Evolutionary conservation across 331 rosid genomes (phyloP), one percentile per base, ranked within the genome.

Genomic region (Spiraea crenata): DNA sequence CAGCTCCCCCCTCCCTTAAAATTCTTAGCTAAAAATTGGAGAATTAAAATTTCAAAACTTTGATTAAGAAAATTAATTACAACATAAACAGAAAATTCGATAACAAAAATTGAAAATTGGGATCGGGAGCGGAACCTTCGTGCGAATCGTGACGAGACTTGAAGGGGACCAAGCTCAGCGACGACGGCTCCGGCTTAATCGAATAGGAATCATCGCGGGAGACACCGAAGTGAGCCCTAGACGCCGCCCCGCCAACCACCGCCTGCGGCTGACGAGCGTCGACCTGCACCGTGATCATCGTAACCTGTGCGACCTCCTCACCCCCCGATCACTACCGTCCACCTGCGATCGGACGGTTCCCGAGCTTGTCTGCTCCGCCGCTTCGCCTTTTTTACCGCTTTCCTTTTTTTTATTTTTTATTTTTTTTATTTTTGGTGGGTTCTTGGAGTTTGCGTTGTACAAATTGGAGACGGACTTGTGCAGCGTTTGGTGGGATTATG

Each of bases 241-340:
- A 78, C 34, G 70, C 59, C 58, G 96, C 76, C 34, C 67, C 59
- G 55, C 85, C 95, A 6, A 75, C 66, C 19, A 74, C 20, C 15
- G 69, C 76, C 71, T 50, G 70, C 72, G 60, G 78, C 7, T 76
- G 82, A 59, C 82, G 88, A 17, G 61, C 83, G 56, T 90, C 98
- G 70, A 92, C 95, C 58, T 85, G 86, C 40, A 86, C 96, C 56
- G 96, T 82, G 73, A 92, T 84, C 93, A 92, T 87, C 76, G 62
- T 78, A 77, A 67, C 72, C 66, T 66, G 25, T 34, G 19, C 52
- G 15, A 3, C 41, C 19, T 35, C 37, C 50, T 72, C 77, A 69
- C 74, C 54, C 59, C 8, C 25, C 37, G 62, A 74, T 42, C 75
- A 25, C 58, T 58, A 78, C 76, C 89, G 86, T 91, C 58, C 67